phyloP scores from a whole-genome alignment of 2,329 filamentous ascomycete genomes.

The Fusarium sp. region DNA sequence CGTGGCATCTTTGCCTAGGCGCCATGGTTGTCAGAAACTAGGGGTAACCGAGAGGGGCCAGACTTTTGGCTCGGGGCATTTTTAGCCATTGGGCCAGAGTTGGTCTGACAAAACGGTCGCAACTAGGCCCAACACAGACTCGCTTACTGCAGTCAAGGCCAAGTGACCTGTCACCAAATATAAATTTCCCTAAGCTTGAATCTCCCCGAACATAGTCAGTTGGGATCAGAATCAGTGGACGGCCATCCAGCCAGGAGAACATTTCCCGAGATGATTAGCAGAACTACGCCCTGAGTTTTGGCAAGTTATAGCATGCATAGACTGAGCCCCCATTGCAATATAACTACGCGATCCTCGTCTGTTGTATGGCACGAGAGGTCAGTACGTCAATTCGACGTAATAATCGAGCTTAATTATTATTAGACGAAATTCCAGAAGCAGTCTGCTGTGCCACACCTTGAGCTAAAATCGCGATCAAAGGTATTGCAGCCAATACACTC shows the following conservation, averaged over 20 bases:
- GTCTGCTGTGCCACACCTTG: conserved; percentile 25
- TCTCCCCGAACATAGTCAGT: conserved; percentile 12
- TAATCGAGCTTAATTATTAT: neutral
- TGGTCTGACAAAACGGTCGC: conserved; percentile 32
- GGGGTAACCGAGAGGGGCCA: conserved; percentile 28
- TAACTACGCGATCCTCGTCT: neutral
- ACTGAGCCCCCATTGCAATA: neutral
- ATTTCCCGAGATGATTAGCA: neutral
- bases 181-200: conserved; percentile 16
- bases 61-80: conserved; percentile 39
- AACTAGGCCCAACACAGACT: conserved; percentile 28
- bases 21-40: conserved; percentile 28
- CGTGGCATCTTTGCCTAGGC: conserved; percentile 11
- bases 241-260: neutral
- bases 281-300: neutral
- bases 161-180: conserved; percentile 23
- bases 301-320: neutral
- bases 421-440: conserved; percentile 31
- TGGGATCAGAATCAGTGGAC: conserved; percentile 9
- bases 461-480: conserved; percentile 19
- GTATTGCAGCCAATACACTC: neutral
- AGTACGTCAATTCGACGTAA: neutral
- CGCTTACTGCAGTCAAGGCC: conserved; percentile 1
- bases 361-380: neutral
- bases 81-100: conserved; percentile 36